Base-by-base conservation (phyloP, 2,329 filamentous ascomycete genomes). In the Diaporthe citri region DNA sequence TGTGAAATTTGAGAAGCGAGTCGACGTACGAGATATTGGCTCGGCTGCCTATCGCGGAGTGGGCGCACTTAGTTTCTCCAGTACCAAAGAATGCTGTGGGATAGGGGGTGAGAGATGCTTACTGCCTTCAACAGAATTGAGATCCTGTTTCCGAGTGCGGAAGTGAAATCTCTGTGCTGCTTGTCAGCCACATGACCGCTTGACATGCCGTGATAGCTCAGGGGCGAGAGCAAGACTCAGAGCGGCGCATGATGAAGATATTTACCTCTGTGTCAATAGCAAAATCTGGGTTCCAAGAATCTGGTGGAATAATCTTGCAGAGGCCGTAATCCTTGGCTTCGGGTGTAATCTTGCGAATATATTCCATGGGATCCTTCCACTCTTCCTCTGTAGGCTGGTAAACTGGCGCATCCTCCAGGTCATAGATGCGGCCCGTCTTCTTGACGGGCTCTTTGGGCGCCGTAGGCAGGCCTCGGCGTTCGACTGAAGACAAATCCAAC, bases 51-150 rank as follows among this genome's bases (percentile, higher is more conserved):
- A 72, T 22, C n/a, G 20, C 52, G 80, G 28, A 43, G 39, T 72
- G 71, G 66, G 55, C 15, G 52, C 28, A 52, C 75, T 81, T 75
- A 78, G 76, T 75, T 82, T 89, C 79, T 89, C 81, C 76, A 79
- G 57, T 22, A 36, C 56, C 46, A 78, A 70, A 12, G n/a, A 15
- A 52, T 28, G 36, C 48, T 56, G 62, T 71, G 28, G 75, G 28
- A 28, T n/a, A 41, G 48, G 25, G 52, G 51, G n/a, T n/a, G 57
- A n/a, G 76, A 64, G 72, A 74, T 77, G 89, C 92, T 85, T 90
- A 97, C 95, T 97, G 89, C 97, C 97, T 93, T 99, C 97, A 66
- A 98, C 95, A 22, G 96, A 97, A 84, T 99, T 99, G 76, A 99
- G 88, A 84, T 98, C 96, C 84, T 99, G 97, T 83, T 97, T 95